Evolutionary conservation across 805 yeast species (phyloP).

Genomic region (Ogataea nitratoaversa): DNA sequence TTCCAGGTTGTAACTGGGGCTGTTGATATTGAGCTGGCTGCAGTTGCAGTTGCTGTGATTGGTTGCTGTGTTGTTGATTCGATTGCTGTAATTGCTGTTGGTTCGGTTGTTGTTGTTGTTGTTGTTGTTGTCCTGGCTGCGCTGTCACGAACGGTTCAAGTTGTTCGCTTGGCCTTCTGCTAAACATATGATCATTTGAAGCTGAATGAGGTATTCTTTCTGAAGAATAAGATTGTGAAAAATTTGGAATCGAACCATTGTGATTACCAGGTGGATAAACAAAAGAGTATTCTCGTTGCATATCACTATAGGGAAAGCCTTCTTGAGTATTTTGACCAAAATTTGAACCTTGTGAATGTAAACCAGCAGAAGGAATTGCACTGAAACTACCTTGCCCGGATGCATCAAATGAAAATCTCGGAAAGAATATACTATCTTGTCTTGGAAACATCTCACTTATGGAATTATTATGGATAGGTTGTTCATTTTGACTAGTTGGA

Average conservation of each 20-base stretch:
- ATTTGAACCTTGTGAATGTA: constrained; percentile 9
- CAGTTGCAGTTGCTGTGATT: not conserved
- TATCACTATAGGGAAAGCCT: constrained; percentile 20
- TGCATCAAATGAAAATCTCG: constrained; percentile 27
- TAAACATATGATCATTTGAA: constrained; percentile 23
- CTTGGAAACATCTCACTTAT: constrained; percentile 21
- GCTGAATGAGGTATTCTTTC: constrained; percentile 21
- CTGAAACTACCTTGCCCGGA: constrained; percentile 17
- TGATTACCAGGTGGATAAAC: constrained; percentile 21
- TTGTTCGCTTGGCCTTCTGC: constrained; percentile 46
- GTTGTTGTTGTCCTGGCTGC: constrained; percentile 11
- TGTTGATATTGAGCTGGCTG: constrained; percentile 8
- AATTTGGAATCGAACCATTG: constrained; percentile 15
- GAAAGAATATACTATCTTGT: constrained; percentile 28
- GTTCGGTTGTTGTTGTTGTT: constrained; percentile 11
- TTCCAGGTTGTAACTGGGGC: constrained; percentile 9
- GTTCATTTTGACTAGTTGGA: constrained; percentile 5
- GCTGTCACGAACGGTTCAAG: constrained; percentile 42
- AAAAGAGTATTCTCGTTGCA: constrained; percentile 26
- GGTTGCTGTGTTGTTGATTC: constrained; percentile 1
- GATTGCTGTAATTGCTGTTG: constrained; percentile 8
- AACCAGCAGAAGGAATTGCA: constrained; percentile 6
- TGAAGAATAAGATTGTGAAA: constrained; percentile 24
- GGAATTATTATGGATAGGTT: constrained; percentile 13
- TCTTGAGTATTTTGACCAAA: constrained; percentile 16